Evolutionary conservation across 2,329 filamentous ascomycete species (phyloP), one percentile per base, ranked within the genome.

Genomic region (Nannizzia gypsea): DNA sequence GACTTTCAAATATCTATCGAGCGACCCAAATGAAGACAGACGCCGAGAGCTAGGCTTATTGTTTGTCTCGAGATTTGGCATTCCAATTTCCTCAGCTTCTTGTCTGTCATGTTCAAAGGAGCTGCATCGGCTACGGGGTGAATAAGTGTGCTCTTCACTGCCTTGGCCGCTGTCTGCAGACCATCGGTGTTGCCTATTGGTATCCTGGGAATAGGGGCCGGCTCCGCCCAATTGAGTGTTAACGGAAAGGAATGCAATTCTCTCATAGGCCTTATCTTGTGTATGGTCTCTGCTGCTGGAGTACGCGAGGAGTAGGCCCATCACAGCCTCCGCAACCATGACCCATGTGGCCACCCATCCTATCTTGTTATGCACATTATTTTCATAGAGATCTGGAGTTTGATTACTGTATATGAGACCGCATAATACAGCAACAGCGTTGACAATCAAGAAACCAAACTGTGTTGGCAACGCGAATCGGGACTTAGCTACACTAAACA

Each of bases 311-410:
- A 89, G 74, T 59, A 90, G 70, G 56, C 83, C 82, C 69, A 95
- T 76, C 42, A 87, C 67, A 15, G 87, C 80, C 75, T 96, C 92
- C 0, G 81, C 83, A 58, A 79, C 79, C 9, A 88, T 79, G 3
- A 91, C 77, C 78, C 83, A 87, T 2, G 87, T 92, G 31, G 87
- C 80, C 46, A 89, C 78, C 92, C 92, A 97, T 59, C 90, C 90
- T 48, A 92, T 80, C 71, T 88, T 90, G 76, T 90, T 85, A 72
- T 96, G 91, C n/a, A 87, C 83, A 69, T 95, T 95, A 69, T 88
- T 86, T 34, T 85, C 84, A 70, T 96, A 96, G 22, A 96, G 76
- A 69, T 96, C 89, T 0, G 90, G 90, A 0, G 90, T 95, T 64
- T 82, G 84, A 61, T 81, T 79, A 70, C 93, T 90, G 77, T 96